phyloP scores from a whole-genome alignment of 139 green algal species.

The Coelastrella sp. region DNA sequence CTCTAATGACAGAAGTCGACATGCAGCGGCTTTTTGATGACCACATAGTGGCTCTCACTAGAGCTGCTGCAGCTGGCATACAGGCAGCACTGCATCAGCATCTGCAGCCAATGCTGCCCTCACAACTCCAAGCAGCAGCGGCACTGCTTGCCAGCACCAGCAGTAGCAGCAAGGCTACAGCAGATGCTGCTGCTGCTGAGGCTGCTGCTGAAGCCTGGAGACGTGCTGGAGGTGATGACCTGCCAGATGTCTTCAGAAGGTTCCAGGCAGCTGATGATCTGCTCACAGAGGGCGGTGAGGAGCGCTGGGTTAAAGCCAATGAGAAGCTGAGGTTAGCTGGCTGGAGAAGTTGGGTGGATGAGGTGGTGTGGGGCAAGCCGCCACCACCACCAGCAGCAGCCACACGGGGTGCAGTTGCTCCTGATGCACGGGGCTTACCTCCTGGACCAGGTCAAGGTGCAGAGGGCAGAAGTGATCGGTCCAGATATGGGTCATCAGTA shows the following conservation, averaged over 20 bases:
- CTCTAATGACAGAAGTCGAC: neutral
- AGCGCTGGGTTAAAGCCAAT: neutral
- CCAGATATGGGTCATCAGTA: too few species aligned
- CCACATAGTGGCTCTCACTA: neutral
- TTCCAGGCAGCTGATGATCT: neutral
- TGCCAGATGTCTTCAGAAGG: neutral
- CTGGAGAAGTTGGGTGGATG: slow-evolving; percentile 23
- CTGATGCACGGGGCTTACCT: neutral
- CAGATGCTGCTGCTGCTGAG: neutral
- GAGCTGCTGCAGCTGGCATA: slow-evolving; percentile 32
- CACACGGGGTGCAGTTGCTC: too few species aligned
- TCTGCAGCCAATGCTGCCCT: slow-evolving; percentile 27
- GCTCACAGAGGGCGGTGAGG: neutral
- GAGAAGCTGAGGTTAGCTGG: neutral
- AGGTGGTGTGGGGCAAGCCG: neutral
- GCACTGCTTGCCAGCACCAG: neutral
- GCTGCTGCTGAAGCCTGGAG: slow-evolving; percentile 15
- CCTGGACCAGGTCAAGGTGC: neutral
- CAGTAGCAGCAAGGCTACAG: neutral
- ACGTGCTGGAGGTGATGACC: neutral
- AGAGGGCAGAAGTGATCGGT: too few species aligned
- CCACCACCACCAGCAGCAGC: neutral
- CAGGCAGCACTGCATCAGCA: slow-evolving; percentile 13
- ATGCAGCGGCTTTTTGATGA: neutral
- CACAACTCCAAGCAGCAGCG: neutral